A percentile compares a stretch with the other conserved stretches of the same genome.
Evolutionary conservation across 163 green algal genomes (phyloP).

Genomic region (Prototheca stagnorum): DNA sequence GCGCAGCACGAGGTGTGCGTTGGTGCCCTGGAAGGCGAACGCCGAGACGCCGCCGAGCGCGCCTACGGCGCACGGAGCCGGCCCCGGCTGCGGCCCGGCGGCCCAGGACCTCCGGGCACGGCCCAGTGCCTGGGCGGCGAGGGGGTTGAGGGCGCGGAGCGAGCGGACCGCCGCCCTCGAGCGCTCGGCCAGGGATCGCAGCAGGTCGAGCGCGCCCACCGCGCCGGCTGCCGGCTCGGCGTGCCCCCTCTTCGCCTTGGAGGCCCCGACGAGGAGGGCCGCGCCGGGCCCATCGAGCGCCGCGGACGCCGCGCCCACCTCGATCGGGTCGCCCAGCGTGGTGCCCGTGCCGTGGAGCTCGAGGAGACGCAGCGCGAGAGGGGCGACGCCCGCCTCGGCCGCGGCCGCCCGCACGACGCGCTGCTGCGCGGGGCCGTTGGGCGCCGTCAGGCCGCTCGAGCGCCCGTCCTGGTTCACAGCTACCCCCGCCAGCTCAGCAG

Average conservation of each 20-base stretch:
- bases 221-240: slow-evolving; percentile 20
- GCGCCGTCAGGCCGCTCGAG: slow-evolving; percentile 32
- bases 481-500: slow-evolving; percentile 28
- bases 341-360: no score
- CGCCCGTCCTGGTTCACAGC: slow-evolving; percentile 76
- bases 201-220: slow-evolving; percentile 3
- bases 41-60: no score
- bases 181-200: background rate
- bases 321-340: slow-evolving; percentile 50
- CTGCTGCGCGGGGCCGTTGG: slow-evolving; percentile 43
- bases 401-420: slow-evolving; percentile 42
- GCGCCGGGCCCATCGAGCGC: background rate
- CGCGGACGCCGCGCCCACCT: slow-evolving; percentile 14
- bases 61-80: no score
- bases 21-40: no score
- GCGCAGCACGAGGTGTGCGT: no score
- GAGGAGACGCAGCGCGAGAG: slow-evolving; percentile 13
- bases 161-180: slow-evolving; percentile 17
- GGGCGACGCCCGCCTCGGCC: background rate
- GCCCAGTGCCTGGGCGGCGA: slow-evolving; percentile 11
- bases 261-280: slow-evolving; percentile 9
- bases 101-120: no score
- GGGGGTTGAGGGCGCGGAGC: slow-evolving; percentile 16
- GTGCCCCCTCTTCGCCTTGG: slow-evolving; percentile 29
- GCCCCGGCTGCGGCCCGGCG: no score